A percentile compares a stretch with the other conserved stretches of the same genome.
Conservation (phyloP, 495 filamentous ascomycete species). For the Penicillium soppii region DNA sequence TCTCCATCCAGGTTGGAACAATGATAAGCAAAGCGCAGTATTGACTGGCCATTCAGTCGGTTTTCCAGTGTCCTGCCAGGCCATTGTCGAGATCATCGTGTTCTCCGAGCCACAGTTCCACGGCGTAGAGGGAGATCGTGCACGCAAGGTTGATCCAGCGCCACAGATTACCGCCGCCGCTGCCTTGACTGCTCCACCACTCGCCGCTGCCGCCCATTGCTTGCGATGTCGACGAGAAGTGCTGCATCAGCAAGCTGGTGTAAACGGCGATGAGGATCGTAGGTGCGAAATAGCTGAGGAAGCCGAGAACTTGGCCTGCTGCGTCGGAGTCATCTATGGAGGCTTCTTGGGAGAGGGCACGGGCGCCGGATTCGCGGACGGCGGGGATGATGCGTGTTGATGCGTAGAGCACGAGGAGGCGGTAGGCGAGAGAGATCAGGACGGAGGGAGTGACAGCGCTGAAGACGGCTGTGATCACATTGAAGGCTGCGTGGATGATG, state of each 20-base stretch:
- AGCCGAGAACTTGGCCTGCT: conserved; percentile 71
- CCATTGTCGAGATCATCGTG: conserved; percentile 67
- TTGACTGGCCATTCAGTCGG: conserved; percentile 59
- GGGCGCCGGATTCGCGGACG: conserved; percentile 79
- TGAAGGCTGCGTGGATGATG: conserved; percentile 79
- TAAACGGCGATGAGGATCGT: conserved; percentile 93
- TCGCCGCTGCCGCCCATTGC: conserved; percentile 63
- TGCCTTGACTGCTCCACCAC: conserved; percentile 82
- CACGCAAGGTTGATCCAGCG: conserved; percentile 87
- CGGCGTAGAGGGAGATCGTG: conserved; percentile 84
- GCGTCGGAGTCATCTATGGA: conserved; percentile 81
- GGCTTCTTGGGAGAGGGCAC: conserved; percentile 77
- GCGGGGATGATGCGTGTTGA: conserved; percentile 96
- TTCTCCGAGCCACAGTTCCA: conserved; percentile 82
- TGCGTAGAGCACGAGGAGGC: conserved; percentile 90
- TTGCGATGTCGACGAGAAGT: conserved; percentile 73
- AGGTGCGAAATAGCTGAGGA: conserved; percentile 89
- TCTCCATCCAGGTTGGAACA: too few relatives aligned
- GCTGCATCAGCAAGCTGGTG: conserved; percentile 94
- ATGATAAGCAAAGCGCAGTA: neutral
- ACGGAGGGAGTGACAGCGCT: conserved; percentile 93
- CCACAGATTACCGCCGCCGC: conserved; percentile 81
- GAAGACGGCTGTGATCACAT: conserved; percentile 83
- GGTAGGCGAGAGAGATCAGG: conserved; percentile 88
- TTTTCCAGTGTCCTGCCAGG: conserved; percentile 84